Conservation (phyloP, 225 moss, liverwort and hornwort species). For the Physcomitrium patens region DNA sequence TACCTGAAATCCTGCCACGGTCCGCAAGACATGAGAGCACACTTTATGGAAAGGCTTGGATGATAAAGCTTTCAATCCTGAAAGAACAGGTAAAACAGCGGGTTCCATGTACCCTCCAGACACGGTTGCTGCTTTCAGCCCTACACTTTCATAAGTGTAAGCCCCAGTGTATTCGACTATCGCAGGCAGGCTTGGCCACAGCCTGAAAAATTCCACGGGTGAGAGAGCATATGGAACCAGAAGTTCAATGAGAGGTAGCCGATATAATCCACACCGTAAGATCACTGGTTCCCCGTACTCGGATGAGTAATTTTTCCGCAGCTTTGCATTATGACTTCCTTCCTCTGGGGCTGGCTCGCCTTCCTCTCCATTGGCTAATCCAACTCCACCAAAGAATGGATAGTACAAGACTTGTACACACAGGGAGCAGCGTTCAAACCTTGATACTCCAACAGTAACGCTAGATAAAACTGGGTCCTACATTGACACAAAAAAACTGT, state of each 20-base stretch:
- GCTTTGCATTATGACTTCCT: constrained; percentile 58
- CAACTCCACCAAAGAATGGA: constrained; percentile 82
- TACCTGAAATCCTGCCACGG: constrained; percentile 96
- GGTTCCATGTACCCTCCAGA: constrained; percentile 74
- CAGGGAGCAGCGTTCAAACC: constrained; percentile 92
- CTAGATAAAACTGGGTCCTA: constrained; percentile 79
- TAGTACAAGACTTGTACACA: constrained; percentile 88
- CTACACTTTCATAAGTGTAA: constrained; percentile 81
- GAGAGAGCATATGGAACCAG: constrained; percentile 84
- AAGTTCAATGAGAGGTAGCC: constrained; percentile 95
- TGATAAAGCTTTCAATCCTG: constrained; percentile 56
- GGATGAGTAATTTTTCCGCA: constrained; percentile 68
- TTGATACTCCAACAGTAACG: constrained; percentile 93
- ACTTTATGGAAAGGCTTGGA: constrained; percentile 84
- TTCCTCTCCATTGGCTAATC: constrained; percentile 62
- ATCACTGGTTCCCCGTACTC: constrained; percentile 94
- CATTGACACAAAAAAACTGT: constrained; percentile 27
- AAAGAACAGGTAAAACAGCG: constrained; percentile 59
- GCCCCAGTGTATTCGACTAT: constrained; percentile 87
- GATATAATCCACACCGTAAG: constrained; percentile 87
- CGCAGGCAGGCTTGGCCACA: constrained; percentile 95
- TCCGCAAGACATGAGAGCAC: constrained; percentile 82
- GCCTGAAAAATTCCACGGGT: constrained; percentile 95
- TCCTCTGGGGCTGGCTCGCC: constrained; percentile 69
- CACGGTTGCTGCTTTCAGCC: constrained; percentile 55